Percentiles rank a stretch among this genome's conserved stretches.
Conservation (phyloP, 2,329 filamentous ascomycete species). For the Aspergillus sp. region DNA sequence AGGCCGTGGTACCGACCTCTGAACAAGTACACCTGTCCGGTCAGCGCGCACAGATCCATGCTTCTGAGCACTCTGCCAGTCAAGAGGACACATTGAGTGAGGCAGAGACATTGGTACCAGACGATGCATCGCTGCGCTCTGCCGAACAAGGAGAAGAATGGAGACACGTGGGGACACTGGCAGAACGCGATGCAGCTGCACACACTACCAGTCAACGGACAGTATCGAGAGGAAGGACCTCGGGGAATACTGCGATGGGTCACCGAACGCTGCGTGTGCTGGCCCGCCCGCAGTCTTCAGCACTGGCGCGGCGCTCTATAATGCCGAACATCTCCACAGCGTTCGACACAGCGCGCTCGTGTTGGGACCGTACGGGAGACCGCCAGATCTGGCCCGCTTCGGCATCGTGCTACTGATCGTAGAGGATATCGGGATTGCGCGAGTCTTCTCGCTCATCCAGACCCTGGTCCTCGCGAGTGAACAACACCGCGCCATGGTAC, state of each 20-base stretch:
- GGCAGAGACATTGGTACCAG: background rate
- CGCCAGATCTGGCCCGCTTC: conserved; percentile 2
- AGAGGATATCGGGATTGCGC: background rate
- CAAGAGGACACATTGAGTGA: background rate
- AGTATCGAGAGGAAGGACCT: background rate
- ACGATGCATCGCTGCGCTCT: too few relatives aligned
- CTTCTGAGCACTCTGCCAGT: background rate
- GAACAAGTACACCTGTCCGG: background rate
- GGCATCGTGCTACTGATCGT: conserved; percentile 1
- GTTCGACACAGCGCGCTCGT: background rate
- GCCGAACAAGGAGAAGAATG: too few relatives aligned
- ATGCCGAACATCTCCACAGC: background rate
- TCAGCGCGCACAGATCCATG: background rate
- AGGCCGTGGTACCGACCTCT: background rate
- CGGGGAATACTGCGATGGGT: too few relatives aligned
- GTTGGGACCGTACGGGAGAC: conserved; percentile 1
- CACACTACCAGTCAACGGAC: background rate
- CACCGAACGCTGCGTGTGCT: conserved; percentile 1
- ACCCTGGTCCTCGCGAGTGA: too few relatives aligned
- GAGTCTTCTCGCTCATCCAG: background rate
- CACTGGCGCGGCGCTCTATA: background rate
- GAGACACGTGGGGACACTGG: background rate
- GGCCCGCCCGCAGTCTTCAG: background rate
- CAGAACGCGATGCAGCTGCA: background rate
- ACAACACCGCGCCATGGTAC: too few relatives aligned